Evolutionary conservation across 1,284 basidiomycete species (phyloP).

Genomic region (Volvariella volvacea): DNA sequence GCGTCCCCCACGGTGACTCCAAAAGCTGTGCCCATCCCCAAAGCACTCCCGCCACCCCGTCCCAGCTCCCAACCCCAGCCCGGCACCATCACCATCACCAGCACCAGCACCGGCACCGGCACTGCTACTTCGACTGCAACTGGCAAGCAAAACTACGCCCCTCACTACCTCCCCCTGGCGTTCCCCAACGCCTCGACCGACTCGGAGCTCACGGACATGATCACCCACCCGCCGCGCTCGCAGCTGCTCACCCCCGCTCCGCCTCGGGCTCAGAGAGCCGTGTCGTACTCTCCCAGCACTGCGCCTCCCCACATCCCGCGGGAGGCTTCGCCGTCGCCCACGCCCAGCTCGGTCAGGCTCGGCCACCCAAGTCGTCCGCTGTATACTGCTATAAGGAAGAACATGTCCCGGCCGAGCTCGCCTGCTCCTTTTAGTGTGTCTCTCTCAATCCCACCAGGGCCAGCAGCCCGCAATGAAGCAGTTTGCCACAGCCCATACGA

Average conservation of each 20-base stretch:
- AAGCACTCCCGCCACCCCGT: conserved; percentile 5
- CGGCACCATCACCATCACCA: neutral
- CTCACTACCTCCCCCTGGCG: too few species aligned
- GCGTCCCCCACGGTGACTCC: neutral
- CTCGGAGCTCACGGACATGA: neutral
- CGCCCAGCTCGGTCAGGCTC: conserved; percentile 30
- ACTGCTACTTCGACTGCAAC: conserved; percentile 1
- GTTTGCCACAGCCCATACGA: too few species aligned
- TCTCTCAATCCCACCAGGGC: neutral
- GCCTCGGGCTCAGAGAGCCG: neutral
- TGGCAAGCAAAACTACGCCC: too few species aligned
- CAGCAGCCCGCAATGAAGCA: neutral
- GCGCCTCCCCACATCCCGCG: too few species aligned
- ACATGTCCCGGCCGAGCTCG: conserved; percentile 37
- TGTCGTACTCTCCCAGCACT: too few species aligned
- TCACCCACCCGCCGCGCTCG: neutral
- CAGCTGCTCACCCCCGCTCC: neutral
- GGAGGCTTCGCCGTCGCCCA: conserved; percentile 14
- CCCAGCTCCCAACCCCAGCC: neutral
- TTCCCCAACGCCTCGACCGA: too few species aligned
- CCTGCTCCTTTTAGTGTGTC: conserved; percentile 5
- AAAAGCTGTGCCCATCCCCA: too few species aligned
- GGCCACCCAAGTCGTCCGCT: conserved; percentile 53
- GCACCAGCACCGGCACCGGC: too few species aligned
- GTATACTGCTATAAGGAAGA: conserved; percentile 56